phyloP scores from a whole-genome alignment of 371 early-diverging fungal genomes.

The Parasitella parasitica region DNA sequence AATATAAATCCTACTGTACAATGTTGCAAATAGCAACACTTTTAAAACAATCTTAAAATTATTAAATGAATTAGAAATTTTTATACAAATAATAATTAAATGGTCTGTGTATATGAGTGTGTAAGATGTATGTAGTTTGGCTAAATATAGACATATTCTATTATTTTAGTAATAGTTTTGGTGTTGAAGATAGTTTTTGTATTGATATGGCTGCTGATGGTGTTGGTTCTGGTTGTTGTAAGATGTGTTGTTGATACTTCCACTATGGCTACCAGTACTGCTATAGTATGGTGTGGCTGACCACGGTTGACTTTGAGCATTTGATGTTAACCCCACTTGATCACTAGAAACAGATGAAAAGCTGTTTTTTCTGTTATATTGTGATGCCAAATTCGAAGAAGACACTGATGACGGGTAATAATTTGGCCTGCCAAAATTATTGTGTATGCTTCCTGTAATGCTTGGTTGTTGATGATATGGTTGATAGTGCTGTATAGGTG shows the following conservation, averaged over 20 bases:
- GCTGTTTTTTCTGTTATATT: slow-evolving; percentile 25
- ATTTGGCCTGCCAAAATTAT: neutral
- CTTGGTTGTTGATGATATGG: neutral
- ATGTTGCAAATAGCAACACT: too few relatives aligned
- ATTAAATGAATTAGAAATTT: too few relatives aligned
- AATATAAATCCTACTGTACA: too few relatives aligned
- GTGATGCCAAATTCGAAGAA: neutral
- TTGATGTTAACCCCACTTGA: slow-evolving; percentile 18
- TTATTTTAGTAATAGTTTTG: neutral
- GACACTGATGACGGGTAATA: slow-evolving; percentile 12
- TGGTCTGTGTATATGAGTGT: too few relatives aligned
- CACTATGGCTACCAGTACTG: neutral
- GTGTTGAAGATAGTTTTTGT: neutral
- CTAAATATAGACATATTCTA: too few relatives aligned
- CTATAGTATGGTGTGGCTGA: slow-evolving; percentile 9
- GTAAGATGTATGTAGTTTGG: too few relatives aligned
- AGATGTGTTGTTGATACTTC: slow-evolving; percentile 1
- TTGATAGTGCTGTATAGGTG: neutral
- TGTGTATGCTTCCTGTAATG: neutral
- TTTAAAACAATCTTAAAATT: too few relatives aligned
- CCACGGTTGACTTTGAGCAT: slow-evolving; percentile 24
- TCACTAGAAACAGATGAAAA: slow-evolving; percentile 26
- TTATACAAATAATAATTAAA: too few relatives aligned
- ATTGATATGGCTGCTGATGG: neutral
- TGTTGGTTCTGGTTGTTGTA: slow-evolving; percentile 6